Evolutionary conservation across 495 filamentous ascomycete species (phyloP).

Genomic region (Neurospora sp.): DNA sequence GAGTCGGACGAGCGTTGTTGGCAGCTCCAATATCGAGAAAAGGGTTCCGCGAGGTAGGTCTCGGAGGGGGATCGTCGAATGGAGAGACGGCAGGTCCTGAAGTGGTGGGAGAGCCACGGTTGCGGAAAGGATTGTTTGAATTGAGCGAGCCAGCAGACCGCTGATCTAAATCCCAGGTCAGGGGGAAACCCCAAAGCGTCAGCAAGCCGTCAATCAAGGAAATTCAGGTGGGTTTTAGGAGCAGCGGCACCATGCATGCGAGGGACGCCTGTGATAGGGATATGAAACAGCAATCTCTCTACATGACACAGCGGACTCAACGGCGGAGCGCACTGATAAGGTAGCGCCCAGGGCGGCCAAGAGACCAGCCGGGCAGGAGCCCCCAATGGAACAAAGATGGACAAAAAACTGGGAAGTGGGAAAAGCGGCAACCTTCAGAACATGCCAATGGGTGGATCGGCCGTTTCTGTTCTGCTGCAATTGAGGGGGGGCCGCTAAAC

Average conservation of each 20-base stretch:
- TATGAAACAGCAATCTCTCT: constrained; percentile 42
- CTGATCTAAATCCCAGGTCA: constrained; percentile 27
- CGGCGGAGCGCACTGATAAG: constrained; percentile 25
- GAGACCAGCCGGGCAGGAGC: constrained; percentile 3
- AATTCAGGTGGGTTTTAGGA: constrained; percentile 8
- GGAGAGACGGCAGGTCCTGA: constrained; percentile 35
- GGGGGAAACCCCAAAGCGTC: constrained; percentile 22
- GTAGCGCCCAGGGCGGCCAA: neutral
- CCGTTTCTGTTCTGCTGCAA: constrained; percentile 10
- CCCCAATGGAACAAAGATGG: constrained; percentile 10
- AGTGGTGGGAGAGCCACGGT: constrained; percentile 60
- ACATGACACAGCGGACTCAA: constrained; percentile 39
- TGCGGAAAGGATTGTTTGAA: constrained; percentile 99
- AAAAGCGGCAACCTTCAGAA: constrained; percentile 12
- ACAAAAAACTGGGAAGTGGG: constrained; percentile 24
- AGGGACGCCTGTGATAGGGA: constrained; percentile 35
- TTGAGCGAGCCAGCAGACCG: constrained; percentile 47
- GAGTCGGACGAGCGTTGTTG: constrained; percentile 40
- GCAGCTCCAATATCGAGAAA: constrained; percentile 62
- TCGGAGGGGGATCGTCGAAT: constrained; percentile 47
- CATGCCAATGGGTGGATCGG: constrained; percentile 10
- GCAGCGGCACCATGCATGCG: constrained; percentile 30
- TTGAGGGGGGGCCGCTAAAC: constrained; percentile 5
- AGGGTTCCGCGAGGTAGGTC: constrained; percentile 80
- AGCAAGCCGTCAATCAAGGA: constrained; percentile 18